Evolutionary conservation across 441 rosid species (phyloP), one percentile per base, ranked within the genome.

Genomic region (Arabidopsis hybrid): DNA sequence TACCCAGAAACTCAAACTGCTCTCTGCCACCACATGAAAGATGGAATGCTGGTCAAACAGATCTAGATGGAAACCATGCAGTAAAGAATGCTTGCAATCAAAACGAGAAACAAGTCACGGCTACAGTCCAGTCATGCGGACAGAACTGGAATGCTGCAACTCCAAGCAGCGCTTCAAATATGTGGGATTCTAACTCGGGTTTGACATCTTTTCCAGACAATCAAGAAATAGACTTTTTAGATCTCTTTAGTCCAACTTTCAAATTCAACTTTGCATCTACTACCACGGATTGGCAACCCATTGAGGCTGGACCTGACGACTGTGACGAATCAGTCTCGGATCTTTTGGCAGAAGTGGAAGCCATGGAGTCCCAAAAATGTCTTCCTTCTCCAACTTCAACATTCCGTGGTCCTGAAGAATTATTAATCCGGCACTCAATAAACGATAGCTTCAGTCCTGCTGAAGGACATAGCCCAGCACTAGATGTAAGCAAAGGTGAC

Each of bases 321-420:
- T 90, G 72, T 29, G 99, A 93, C 71, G 98, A 96, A 77, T 96
- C 99, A 8, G 98, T 96, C 71, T 96, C 98, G 17, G 99, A 94
- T 79, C 93, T 94, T 49, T 80, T 96, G 79, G 99, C 99, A 11
- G 98, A 94, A 82, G 98, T 94, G 29, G 98, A 96, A 84, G 98
- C 98, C 8, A 94, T 94, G 98, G 98, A 94, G 76, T 89, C 98
- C 17, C 92, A 88, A 52, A 79, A 83, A 71, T 86, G 89, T 35
- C 73, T 86, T 70, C 85, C 96, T 75, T 93, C 98, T 45, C 93
- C 98, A 31, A 89, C 95, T 60, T 89, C 98, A 64, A 92, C 98
- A 0, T 84, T 74, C 67, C 59, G 91, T 43, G 84, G 87, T 38
- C 82, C 79, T 16, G 69, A 53, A 46, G 92, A 87, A 50, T 69